phyloP scores from a whole-genome alignment of 2,329 filamentous ascomycete species.

The Ascochyta lentis region DNA sequence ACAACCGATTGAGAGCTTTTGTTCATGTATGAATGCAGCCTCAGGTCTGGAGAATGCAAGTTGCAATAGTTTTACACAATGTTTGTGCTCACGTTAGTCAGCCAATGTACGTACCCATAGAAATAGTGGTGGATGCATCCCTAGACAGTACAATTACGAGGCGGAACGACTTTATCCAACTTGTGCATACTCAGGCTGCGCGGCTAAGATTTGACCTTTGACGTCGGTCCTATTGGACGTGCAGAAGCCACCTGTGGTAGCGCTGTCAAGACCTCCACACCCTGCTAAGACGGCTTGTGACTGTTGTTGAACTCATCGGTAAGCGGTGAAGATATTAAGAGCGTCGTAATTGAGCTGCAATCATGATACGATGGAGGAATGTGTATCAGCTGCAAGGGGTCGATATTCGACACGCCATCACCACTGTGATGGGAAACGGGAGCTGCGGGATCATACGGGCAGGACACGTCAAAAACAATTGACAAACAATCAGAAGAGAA shows the following conservation, averaged over 20 bases:
- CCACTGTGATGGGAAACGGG: conserved; percentile 31
- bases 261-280: neutral
- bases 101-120: neutral
- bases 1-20: neutral
- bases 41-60: neutral
- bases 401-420: conserved; percentile 7
- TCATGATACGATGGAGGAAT: conserved; percentile 9
- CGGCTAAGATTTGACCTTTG: neutral
- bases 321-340: neutral
- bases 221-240: neutral
- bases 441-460: conserved; percentile 39
- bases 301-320: neutral
- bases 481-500: conserved; percentile 27
- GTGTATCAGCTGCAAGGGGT: conserved; percentile 10
- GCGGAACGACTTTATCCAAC: no score
- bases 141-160: neutral
- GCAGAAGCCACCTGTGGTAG: neutral
- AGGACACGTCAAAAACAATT: conserved; percentile 32
- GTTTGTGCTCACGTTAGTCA: neutral
- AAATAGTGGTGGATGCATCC: neutral
- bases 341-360: neutral
- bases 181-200: neutral
- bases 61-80: neutral
- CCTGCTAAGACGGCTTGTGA: neutral
- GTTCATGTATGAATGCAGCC: neutral